phyloP scores from a whole-genome alignment of 306 rosid genomes.

The Cucumis hystrix region DNA sequence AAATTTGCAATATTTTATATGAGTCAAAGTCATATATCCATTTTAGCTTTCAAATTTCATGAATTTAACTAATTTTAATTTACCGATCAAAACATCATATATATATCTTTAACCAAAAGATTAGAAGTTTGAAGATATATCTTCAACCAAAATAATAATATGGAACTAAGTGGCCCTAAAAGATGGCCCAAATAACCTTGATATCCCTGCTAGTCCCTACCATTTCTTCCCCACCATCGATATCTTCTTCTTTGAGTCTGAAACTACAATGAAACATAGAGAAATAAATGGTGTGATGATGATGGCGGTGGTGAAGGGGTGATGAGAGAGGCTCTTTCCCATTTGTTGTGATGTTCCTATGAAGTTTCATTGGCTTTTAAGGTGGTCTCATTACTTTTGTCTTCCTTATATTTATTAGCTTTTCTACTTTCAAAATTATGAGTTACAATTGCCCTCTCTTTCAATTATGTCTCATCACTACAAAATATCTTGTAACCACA shows the following conservation, averaged over 20 bases:
- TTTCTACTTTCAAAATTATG: background rate
- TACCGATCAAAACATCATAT: too few species aligned
- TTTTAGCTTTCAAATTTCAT: too few species aligned
- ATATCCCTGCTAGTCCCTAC: background rate
- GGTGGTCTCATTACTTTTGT: background rate
- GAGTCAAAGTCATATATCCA: too few species aligned
- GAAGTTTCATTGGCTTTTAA: background rate
- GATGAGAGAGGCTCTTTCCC: background rate
- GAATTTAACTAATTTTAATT: too few species aligned
- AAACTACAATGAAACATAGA: background rate
- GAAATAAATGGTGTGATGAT: background rate
- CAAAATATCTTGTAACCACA: background rate
- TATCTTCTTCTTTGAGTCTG: background rate
- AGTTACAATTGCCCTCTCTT: background rate
- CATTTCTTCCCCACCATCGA: background rate
- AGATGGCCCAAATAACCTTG: background rate
- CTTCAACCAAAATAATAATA: too few species aligned
- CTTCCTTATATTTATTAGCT: background rate
- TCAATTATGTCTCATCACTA: slow-evolving; percentile 1
- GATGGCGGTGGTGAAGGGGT: slow-evolving; percentile 4
- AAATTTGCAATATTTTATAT: too few species aligned
- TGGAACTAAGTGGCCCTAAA: too few species aligned
- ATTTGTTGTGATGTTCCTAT: background rate
- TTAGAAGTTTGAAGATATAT: too few species aligned
- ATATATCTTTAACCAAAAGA: background rate